phyloP scores from a whole-genome alignment of 2,329 filamentous ascomycete species.

The Xylaria sp. region DNA sequence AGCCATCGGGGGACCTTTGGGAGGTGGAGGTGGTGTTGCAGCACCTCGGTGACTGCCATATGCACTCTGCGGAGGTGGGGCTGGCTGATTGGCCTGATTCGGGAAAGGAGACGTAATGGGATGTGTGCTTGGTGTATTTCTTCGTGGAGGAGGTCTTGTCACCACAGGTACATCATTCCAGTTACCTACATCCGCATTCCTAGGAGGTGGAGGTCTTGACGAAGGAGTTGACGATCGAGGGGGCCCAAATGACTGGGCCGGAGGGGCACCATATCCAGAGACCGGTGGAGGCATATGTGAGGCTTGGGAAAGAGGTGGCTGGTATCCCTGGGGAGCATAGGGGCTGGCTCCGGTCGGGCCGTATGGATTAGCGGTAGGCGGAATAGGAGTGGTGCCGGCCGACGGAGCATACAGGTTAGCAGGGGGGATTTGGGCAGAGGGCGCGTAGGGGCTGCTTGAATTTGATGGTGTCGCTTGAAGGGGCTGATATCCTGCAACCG shows the following conservation, averaged over 20 bases:
- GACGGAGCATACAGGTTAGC: constrained; percentile 51
- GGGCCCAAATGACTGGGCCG: constrained; percentile 57
- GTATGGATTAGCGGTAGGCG: constrained; percentile 50
- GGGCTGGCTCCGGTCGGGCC: constrained; percentile 47
- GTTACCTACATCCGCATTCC: constrained; percentile 75
- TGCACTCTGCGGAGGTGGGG: constrained; percentile 67
- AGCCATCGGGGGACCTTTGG: constrained; percentile 78
- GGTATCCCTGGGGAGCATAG: constrained; percentile 63
- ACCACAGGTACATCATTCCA: constrained; percentile 98
- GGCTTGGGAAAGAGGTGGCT: constrained; percentile 57
- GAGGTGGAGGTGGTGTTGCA: constrained; percentile 80
- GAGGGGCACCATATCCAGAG: constrained; percentile 50
- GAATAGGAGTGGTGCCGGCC: constrained; percentile 43
- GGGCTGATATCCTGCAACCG: constrained; percentile 59
- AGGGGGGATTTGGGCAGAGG: constrained; percentile 39
- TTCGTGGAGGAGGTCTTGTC: constrained; percentile 73
- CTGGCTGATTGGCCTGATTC: constrained; percentile 65
- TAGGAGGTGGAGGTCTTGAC: constrained; percentile 73
- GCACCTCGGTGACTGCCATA: constrained; percentile 69
- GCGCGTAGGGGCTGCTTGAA: constrained; percentile 49
- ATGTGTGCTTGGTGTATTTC: constrained; percentile 76
- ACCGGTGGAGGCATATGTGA: constrained; percentile 40
- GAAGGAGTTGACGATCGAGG: constrained; percentile 76
- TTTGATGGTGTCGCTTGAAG: constrained; percentile 51
- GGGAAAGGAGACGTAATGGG: constrained; percentile 81